Evolutionary conservation across 805 yeast genomes (phyloP).

Genomic region (Wickerhamiella domercqiae): DNA sequence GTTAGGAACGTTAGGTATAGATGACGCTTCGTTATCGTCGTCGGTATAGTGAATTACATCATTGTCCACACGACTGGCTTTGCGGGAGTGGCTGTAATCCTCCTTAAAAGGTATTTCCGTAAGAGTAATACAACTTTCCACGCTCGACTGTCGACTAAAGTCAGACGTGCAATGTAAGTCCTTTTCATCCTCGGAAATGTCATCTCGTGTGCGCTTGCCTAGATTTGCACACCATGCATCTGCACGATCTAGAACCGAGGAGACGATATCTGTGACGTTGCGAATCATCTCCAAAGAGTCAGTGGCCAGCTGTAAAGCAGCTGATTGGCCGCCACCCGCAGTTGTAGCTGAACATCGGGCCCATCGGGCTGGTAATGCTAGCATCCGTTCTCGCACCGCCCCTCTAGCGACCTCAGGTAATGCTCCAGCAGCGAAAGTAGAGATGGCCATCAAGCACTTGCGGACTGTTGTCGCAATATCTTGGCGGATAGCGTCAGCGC

Average conservation of each 20-base stretch:
- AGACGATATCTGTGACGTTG: constrained; percentile 69
- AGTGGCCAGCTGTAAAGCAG: constrained; percentile 66
- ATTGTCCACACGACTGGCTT: not conserved
- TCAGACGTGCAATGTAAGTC: not conserved
- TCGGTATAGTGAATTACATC: too few relatives aligned
- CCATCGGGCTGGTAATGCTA: constrained; percentile 65
- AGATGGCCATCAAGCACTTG: constrained; percentile 71
- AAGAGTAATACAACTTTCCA: not conserved
- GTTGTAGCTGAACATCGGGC: constrained; percentile 27
- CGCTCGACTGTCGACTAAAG: not conserved
- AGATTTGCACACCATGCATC: constrained; percentile 52
- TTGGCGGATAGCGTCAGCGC: constrained; percentile 36
- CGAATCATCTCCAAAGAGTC: constrained; percentile 81
- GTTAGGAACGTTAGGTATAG: too few relatives aligned
- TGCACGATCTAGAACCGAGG: constrained; percentile 69
- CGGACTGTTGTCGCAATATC: constrained; percentile 83
- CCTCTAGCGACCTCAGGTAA: constrained; percentile 65
- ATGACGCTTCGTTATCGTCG: too few relatives aligned
- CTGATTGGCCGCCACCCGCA: constrained; percentile 34
- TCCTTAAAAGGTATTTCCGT: not conserved
- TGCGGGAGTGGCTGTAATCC: not conserved
- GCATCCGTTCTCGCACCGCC: constrained; percentile 62
- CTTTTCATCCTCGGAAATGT: constrained; percentile 1
- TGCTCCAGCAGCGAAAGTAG: constrained; percentile 66
- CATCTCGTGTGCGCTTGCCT: constrained; percentile 16